Evolutionary conservation across 345 rosid species (phyloP).

Genomic region (Anacardium occidentale): DNA sequence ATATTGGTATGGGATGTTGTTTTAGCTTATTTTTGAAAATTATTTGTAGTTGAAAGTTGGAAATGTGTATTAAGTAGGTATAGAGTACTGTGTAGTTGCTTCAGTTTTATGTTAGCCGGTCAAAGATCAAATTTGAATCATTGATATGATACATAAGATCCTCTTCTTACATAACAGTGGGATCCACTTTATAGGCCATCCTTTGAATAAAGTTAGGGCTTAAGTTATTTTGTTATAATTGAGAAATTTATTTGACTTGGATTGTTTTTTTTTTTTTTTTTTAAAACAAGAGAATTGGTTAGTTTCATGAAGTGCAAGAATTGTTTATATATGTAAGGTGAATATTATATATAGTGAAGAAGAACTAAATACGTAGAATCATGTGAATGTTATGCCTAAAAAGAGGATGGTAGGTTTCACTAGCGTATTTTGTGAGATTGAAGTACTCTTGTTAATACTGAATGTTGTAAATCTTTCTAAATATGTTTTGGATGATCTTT

Average conservation of each 20-base stretch:
- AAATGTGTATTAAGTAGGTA: neutral
- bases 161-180: neutral
- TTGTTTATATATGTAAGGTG: neutral
- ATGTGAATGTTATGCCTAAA: neutral
- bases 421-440: neutral
- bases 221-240: neutral
- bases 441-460: neutral
- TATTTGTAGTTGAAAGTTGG: constrained; percentile 3
- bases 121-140: neutral
- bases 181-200: neutral
- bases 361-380: neutral
- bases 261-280: neutral
- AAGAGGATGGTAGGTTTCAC: neutral
- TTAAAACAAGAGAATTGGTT: neutral
- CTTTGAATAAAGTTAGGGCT: neutral
- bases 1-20: constrained; percentile 43
- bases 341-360: neutral
- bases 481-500: constrained; percentile 4
- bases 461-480: neutral
- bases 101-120: no score
- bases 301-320: neutral
- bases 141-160: neutral
- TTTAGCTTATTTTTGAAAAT: neutral
- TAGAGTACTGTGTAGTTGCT: no score
- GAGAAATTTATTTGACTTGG: neutral